These are phyloP conservation scores for Lachnellula occidentalis DNA, from an alignment of 2,329 filamentous ascomycete genomes.

Conservation along the genomic window DNA sequence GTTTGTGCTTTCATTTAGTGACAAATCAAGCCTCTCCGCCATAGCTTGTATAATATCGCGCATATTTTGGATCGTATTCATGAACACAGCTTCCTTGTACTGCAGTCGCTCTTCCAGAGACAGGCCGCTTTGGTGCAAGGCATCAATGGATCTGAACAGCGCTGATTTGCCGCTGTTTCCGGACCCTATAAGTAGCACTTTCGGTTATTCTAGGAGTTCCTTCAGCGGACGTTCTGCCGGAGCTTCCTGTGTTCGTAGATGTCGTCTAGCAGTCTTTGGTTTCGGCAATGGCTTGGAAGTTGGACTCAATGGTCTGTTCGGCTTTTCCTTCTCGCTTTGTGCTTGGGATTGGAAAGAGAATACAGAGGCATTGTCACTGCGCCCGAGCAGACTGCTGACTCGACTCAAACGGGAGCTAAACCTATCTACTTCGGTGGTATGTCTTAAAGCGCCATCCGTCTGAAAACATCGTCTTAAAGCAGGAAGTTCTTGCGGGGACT, in stretches of 20 bases:
- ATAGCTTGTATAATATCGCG: constrained; percentile 64
- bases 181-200: not conserved
- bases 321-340: not conserved
- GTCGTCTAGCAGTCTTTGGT: not conserved
- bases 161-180: constrained; percentile 4
- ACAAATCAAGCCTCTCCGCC: constrained; percentile 62
- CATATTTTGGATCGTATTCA: constrained; percentile 66
- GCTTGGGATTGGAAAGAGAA: not conserved
- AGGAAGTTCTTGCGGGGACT: not conserved
- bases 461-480: not conserved
- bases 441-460: not conserved
- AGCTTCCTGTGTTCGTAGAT: too few species aligned
- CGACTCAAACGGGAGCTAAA: not conserved
- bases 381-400: not conserved
- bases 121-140: not conserved
- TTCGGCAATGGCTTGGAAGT: not conserved
- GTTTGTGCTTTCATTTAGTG: constrained; percentile 39
- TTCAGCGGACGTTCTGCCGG: too few species aligned
- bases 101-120: constrained; percentile 50
- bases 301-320: not conserved
- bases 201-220: not conserved
- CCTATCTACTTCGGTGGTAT: not conserved
- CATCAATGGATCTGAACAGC: constrained; percentile 1
- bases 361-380: not conserved
- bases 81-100: constrained; percentile 68